Conservation (phyloP, 2,329 filamentous ascomycete species). For the Iodosphaeria phyllophila region DNA sequence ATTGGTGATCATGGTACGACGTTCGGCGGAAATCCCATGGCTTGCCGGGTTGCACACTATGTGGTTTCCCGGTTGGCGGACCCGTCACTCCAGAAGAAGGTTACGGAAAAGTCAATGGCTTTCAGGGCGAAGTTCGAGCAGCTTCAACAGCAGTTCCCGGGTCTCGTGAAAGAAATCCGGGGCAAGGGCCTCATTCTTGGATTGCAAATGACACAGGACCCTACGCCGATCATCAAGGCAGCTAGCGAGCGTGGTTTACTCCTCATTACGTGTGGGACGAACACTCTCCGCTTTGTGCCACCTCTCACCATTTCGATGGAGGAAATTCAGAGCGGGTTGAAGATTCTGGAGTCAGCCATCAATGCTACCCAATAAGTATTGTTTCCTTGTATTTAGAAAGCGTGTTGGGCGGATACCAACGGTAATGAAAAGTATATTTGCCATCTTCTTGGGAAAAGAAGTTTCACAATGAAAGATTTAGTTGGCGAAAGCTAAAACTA, state of each 20-base stretch:
- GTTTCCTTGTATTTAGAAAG: no score
- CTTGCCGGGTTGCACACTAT: constrained; percentile 68
- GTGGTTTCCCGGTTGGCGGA: constrained; percentile 64
- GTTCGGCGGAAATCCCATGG: constrained; percentile 82
- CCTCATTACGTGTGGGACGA: constrained; percentile 82
- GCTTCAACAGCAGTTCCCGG: constrained; percentile 35
- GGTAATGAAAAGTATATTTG: no score
- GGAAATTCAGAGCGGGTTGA: constrained; percentile 63
- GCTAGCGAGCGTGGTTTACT: constrained; percentile 75
- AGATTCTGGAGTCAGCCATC: constrained; percentile 54
- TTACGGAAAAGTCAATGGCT: constrained; percentile 43
- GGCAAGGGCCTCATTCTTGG: constrained; percentile 77
- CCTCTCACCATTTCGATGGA: constrained; percentile 62
- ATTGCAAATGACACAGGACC: constrained; percentile 61
- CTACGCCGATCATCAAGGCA: constrained; percentile 57
- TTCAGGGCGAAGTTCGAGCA: constrained; percentile 28
- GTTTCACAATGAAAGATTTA: no score
- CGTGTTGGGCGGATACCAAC: no score
- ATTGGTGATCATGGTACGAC: constrained; percentile 82
- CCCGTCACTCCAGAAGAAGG: constrained; percentile 46
- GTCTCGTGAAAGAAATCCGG: constrained; percentile 58
- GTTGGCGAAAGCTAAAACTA: no score
- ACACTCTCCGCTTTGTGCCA: constrained; percentile 84
- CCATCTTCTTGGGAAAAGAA: no score
- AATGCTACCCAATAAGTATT: constrained; percentile 15